phyloP scores from a whole-genome alignment of 345 rosid genomes.

The Hibiscus syriacus region DNA sequence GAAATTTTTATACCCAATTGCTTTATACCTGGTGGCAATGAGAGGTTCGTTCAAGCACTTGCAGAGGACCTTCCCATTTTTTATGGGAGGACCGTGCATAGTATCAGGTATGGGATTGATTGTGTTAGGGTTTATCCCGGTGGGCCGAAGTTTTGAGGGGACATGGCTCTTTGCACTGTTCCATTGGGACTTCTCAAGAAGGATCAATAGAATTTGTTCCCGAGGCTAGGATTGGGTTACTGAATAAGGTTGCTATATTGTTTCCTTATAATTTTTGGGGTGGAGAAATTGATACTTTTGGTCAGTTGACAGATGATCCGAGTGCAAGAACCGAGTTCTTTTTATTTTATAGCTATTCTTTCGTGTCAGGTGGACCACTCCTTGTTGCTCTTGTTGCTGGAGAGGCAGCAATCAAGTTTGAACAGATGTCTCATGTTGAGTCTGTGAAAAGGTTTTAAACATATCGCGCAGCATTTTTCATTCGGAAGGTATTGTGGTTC shows the following conservation, averaged over 20 bases:
- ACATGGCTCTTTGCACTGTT: slow-evolving; percentile 86
- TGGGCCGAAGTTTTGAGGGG: slow-evolving; percentile 72
- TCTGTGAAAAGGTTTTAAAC: slow-evolving; percentile 65
- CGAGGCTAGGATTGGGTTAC: slow-evolving; percentile 56
- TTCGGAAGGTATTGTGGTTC: slow-evolving; percentile 88
- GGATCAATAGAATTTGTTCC: slow-evolving; percentile 67
- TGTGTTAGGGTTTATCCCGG: slow-evolving; percentile 67
- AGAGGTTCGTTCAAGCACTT: slow-evolving; percentile 70
- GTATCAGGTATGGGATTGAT: slow-evolving; percentile 70
- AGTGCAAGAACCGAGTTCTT: slow-evolving; percentile 85
- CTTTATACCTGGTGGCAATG: slow-evolving; percentile 96
- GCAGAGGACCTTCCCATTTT: slow-evolving; percentile 84
- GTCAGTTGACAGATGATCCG: slow-evolving; percentile 73
- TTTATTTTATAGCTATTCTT: slow-evolving; percentile 80
- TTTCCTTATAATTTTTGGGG: slow-evolving; percentile 92
- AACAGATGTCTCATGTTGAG: slow-evolving; percentile 71
- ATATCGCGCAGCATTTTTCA: slow-evolving; percentile 77
- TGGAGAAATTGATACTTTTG: slow-evolving; percentile 85
- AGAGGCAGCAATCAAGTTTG: slow-evolving; percentile 78
- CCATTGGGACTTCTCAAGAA: slow-evolving; percentile 82
- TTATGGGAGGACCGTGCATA: slow-evolving; percentile 61
- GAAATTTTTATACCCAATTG: too few species aligned
- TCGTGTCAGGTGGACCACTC: slow-evolving; percentile 92
- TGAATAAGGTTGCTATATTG: slow-evolving; percentile 87
- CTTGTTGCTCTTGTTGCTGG: slow-evolving; percentile 94